Percentiles rank a stretch among this genome's conserved stretches.
phyloP scores from a whole-genome alignment of 1,284 basidiomycete species.

The Rhodotorula mucilaginosa region DNA sequence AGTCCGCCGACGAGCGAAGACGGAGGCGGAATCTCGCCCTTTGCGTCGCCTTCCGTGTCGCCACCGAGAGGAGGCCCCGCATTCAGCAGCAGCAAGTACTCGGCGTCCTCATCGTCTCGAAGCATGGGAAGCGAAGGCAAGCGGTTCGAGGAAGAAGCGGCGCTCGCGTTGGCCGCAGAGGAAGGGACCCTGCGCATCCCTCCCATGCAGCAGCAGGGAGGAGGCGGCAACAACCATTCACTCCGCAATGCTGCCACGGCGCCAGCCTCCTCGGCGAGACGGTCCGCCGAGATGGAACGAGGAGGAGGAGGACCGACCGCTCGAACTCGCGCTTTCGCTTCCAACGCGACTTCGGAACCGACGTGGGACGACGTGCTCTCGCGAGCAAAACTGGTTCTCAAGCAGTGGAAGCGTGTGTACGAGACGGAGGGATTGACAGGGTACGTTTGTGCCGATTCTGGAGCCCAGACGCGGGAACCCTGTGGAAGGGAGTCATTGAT shows the following conservation, averaged over 20 bases:
- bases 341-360: no score
- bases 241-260: no score
- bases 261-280: no score
- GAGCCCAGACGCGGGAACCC: no score
- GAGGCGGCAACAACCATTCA: no score
- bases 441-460: slow-evolving; percentile 5
- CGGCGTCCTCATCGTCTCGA: not conserved
- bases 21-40: not conserved
- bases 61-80: not conserved
- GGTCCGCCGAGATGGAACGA: no score
- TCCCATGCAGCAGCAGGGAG: no score
- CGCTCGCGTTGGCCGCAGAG: not conserved
- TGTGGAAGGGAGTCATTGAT: no score
- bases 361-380: slow-evolving; percentile 10
- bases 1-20: slow-evolving; percentile 1
- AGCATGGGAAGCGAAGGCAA: not conserved
- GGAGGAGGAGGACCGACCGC: no score
- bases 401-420: slow-evolving; percentile 15
- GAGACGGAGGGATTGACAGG: slow-evolving; percentile 22
- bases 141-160: not conserved
- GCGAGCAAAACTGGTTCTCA: slow-evolving; percentile 4
- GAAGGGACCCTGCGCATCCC: not conserved
- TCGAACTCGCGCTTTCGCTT: no score
- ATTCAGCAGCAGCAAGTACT: not conserved
- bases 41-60: not conserved